These are phyloP conservation scores for Entomophthora muscae DNA, from an alignment of 371 early-diverging fungal genomes.

Conservation along the genomic window DNA sequence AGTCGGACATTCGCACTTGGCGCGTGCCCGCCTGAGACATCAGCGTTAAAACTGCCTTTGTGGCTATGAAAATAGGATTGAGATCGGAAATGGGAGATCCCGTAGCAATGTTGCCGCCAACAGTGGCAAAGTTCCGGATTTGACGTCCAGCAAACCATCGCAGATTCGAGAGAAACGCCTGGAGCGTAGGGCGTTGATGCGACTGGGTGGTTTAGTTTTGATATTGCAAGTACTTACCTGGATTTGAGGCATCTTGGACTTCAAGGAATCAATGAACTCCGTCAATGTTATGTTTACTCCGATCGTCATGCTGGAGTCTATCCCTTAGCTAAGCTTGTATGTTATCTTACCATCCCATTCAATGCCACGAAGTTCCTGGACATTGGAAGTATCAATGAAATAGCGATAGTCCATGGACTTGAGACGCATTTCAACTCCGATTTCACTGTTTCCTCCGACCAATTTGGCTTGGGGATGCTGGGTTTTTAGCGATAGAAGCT, in stretches of 20 bases:
- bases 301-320: conserved; percentile 12
- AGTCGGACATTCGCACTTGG: conserved; percentile 33
- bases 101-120: conserved; percentile 66
- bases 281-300: conserved; percentile 35
- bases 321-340: conserved; percentile 16
- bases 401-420: conserved; percentile 37
- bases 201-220: conserved; percentile 5
- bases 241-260: conserved; percentile 1
- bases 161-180: conserved; percentile 41
- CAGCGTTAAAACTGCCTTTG: conserved; percentile 32
- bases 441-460: conserved; percentile 55
- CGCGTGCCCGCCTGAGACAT: conserved; percentile 18
- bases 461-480: conserved; percentile 35
- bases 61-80: conserved; percentile 56
- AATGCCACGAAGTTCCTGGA: conserved; percentile 26
- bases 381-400: conserved; percentile 37
- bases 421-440: conserved; percentile 53
- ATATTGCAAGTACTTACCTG: neutral
- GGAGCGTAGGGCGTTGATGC: conserved; percentile 18
- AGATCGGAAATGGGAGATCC: conserved; percentile 66
- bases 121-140: conserved; percentile 57
- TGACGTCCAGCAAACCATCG: conserved; percentile 56
- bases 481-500: conserved; percentile 14
- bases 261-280: conserved; percentile 24
- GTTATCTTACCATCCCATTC: neutral